Evolutionary conservation across 139 green algal species (phyloP), one percentile per base, ranked within the genome.

Genomic region (Auxenochlorella pyrenoidosa): DNA sequence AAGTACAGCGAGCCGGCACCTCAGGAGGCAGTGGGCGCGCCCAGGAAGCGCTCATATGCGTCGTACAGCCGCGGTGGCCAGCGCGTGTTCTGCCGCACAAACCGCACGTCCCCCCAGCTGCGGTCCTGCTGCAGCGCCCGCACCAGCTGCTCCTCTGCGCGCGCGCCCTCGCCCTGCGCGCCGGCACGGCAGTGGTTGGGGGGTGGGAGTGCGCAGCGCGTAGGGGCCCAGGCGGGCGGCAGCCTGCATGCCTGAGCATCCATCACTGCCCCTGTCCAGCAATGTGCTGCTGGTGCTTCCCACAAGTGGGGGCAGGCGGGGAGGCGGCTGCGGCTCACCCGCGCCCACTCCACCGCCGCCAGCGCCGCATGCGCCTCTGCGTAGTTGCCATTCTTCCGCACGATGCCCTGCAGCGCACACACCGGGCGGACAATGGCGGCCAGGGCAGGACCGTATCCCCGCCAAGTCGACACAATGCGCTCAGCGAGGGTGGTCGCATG

Each of bases 301-400:
- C 19, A 47, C 1, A 10, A 18, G 47, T 18, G 47, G 47, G 8
- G 10, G 47, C 70, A 43, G 34, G 32, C 32, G 19, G 34, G n/a
- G 5, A 43, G 34, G 34, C 77, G 26, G 15, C 38, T 2, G 54
- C 44, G 30, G 26, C 84, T 36, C 34, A 75, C 87, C 60, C n/a
- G 32, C 16, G 83, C 65, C 88, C 85, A 90, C 26, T 87, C 32
- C 66, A 91, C 71, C 19, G 88, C 85, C 18, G 84, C 76, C 60
- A 91, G 84, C 71, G 84, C 85, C 26, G 84, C 88, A 15, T 87
- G 66, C 10, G 88, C 88, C 59, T 91, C 88, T 34, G 54, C 79
- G 66, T 90, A 91, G 65, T 83, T 84, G 18, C 34, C 8, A 43
- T 85, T 83, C 78, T 91, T 91, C 40, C 88, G 66, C 8, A 43